Percentiles rank a stretch among this genome's conserved stretches.
Conservation (phyloP, 1,139 yeast genomes). For the Protomyces arabidopsidicola region DNA sequence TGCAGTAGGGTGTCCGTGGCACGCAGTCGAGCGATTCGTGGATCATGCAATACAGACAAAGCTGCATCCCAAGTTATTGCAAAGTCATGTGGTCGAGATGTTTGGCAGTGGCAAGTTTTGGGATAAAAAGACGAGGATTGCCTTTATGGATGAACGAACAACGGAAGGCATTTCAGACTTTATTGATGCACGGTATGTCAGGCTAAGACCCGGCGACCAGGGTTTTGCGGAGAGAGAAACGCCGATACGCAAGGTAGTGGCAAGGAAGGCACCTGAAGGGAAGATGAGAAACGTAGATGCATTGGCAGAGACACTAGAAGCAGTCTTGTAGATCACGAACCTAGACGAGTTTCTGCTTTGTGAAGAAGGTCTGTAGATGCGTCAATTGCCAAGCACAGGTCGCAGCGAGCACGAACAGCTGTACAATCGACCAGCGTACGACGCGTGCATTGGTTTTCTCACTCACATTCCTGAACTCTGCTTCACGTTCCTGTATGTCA, state of each 20-base stretch:
- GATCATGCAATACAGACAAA: conserved; percentile 74
- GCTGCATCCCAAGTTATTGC: conserved; percentile 72
- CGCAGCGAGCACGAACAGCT: conserved; percentile 51
- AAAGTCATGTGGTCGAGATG: conserved; percentile 89
- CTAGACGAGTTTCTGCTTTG: conserved; percentile 60
- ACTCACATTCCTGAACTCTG: conserved; percentile 59
- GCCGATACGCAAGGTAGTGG: background rate
- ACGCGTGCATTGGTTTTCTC: conserved; percentile 64
- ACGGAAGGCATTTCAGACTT: conserved; percentile 70
- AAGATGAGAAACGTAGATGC: background rate
- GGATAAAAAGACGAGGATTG: conserved; percentile 52
- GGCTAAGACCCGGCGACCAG: conserved; percentile 60
- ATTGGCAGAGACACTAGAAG: background rate
- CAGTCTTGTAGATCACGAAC: background rate
- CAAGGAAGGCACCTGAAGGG: background rate
- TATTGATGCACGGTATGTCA: conserved; percentile 65
- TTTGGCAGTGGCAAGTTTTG: conserved; percentile 46
- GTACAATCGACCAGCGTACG: conserved; percentile 61
- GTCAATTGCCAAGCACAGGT: conserved; percentile 67
- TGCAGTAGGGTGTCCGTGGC: conserved; percentile 68
- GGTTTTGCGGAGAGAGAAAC: conserved; percentile 50
- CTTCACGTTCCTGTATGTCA: conserved; percentile 52
- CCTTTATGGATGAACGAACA: conserved; percentile 57
- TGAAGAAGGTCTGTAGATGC: conserved; percentile 59
- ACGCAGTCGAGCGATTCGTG: conserved; percentile 78